Base-by-base conservation (phyloP, 225 moss, liverwort and hornwort genomes). In the Sphagnum contortum region DNA sequence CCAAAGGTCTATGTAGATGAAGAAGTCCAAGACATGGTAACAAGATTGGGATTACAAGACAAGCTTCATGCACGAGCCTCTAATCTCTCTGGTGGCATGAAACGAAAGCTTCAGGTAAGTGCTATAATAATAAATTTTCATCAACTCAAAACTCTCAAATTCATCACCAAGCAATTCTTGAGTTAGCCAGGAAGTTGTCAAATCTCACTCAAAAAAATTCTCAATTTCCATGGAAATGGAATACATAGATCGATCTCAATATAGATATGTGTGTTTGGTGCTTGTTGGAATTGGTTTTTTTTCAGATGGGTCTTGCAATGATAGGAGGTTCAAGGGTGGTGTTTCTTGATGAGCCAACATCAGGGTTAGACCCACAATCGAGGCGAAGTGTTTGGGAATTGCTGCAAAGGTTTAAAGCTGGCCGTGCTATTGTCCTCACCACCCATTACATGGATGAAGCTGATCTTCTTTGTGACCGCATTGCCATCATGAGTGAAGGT, bases 381-480 rank as follows among this genome's bases (percentile, higher is more conserved):
- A 86, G 94, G 69, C 80, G 94, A 65, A 83, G 81, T 55, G 88
- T 94, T 76, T 94, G 94, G 94, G 89, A 94, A 57, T 71, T 94
- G 67, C 76, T 94, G 55, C 91, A 89, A 62, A 81, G 83, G 2
- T 94, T 94, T 51, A 94, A 88, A 76, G 69, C 72, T 50, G 91
- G 91, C 59, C 94, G 94, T 29, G 91, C 94, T 4, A 91, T 94
- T 48, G 87, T 94, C 48, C 89, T 94, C 13, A 94, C 94, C n/a
- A 94, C 94, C 47, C 94, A 94, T 78, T 89, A 91, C 71, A 94
- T 94, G 94, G 94, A 94, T 68, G 94, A 94, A 70, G 94, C 94
- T 56, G 94, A 94, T 73, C 87, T 94, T 59, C 73, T 94, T 5
- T 94, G 94, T 64, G 94, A 94, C 67, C 82, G 94, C 48, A 91